A percentile compares a stretch with the other conserved stretches of the same genome.
Conservation (phyloP, 306 rosid species). For the Medicago lupulina region DNA sequence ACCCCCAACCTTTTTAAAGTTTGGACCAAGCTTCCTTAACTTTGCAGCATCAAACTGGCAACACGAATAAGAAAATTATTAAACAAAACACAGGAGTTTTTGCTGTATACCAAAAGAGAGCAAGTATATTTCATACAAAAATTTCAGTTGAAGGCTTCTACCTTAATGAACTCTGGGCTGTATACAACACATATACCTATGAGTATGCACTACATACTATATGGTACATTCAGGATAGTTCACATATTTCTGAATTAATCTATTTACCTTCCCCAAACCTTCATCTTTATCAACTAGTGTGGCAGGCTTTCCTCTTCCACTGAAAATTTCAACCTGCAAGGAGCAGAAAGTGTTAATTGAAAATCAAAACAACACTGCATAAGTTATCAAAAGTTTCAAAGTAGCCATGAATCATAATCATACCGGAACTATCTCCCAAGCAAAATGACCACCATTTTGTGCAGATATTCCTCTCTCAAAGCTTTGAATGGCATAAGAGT, state of each 20-base stretch:
- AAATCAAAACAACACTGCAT: conserved; percentile 28
- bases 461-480: conserved; percentile 85
- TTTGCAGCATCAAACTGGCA: conserved; percentile 87
- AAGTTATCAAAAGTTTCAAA: conserved; percentile 1
- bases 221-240: conserved; percentile 14
- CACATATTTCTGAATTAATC: conserved; percentile 34
- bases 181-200: background rate
- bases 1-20: conserved; percentile 80
- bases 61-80: conserved; percentile 30
- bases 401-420: conserved; percentile 44
- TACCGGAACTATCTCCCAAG: conserved; percentile 94
- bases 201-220: conserved; percentile 18
- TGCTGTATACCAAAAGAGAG: conserved; percentile 25
- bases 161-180: conserved; percentile 18
- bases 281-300: conserved; percentile 76
- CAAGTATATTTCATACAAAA: conserved; percentile 32
- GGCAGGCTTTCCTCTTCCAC: conserved; percentile 74
- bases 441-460: conserved; percentile 66
- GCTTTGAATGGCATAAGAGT: conserved; percentile 80
- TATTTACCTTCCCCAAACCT: conserved; percentile 76
- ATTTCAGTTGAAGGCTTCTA: conserved; percentile 34
- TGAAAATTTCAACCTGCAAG: conserved; percentile 74
- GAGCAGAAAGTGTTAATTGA: conserved; percentile 39
- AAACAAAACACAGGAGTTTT: conserved; percentile 25
- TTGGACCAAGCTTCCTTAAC: conserved; percentile 79